Evolutionary conservation across 2,329 filamentous ascomycete species (phyloP), one percentile per base, ranked within the genome.

Genomic region (Magnaporthales sp.): DNA sequence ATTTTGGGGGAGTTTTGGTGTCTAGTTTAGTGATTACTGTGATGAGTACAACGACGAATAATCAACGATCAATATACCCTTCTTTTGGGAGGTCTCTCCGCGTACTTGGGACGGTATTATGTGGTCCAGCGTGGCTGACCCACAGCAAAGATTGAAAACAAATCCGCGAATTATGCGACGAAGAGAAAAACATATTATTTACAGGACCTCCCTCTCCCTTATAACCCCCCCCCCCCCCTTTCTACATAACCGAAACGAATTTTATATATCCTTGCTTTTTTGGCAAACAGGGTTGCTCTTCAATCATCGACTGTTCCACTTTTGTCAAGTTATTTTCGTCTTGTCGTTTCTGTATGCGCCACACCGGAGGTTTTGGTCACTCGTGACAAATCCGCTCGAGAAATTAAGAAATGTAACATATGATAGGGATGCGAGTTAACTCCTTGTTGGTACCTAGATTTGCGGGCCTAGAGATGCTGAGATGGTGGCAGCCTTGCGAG

Each of bases 1-100:
- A 46, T 46, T 46, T 68, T 68, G 62, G 63, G n/a, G 62, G 58
- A 63, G 68, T 67, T 66, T 70, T 66, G 60, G 51, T 67, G 32
- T 46, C 38, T 46, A 46, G 38, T n/a, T 9, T n/a, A n/a, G 38
- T 46, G 38, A 19, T 46, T n/a, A 19, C 32, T 15, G 32, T n/a
- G 38, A 46, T n/a, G 38, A 46, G 38, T 46, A 46, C 15, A 46
- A 46, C 19, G 38, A 46, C 19, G 5, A 46, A 9, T 46, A n/a
- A 46, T 46, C n/a, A 46, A 46, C 15, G 38, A n/a, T 46, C 38
- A 46, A 46, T n/a, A 46, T 46, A 46, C 38, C 38, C 38, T 46
- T 46, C 7, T 46, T 46, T 46, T 46, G 5, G 38, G n/a, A 19
- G 19, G 19, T 46, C 38, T 46, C 38, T 46, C 38, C 2, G 38